These are phyloP conservation scores for Graphiopsis chlorocephala DNA, from an alignment of 2,329 filamentous ascomycete species.

Conservation along the genomic window DNA sequence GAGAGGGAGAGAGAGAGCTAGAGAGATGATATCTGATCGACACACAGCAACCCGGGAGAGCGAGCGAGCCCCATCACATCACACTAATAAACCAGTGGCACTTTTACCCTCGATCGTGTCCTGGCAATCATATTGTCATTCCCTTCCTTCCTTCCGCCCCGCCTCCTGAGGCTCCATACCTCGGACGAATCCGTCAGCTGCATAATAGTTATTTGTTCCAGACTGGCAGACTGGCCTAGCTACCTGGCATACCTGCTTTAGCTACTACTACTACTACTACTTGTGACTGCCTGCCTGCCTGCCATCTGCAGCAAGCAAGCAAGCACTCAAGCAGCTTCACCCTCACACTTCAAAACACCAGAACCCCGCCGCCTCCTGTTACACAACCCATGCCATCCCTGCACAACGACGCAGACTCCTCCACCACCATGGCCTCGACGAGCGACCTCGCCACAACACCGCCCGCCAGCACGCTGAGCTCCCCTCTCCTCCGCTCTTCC, in stretches of 20 bases:
- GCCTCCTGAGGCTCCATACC: background rate
- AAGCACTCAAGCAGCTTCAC: background rate
- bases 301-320: background rate
- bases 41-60: background rate
- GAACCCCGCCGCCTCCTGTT: background rate
- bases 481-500: constrained; percentile 43
- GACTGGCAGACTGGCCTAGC: background rate
- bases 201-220: background rate
- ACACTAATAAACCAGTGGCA: background rate
- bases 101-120: background rate
- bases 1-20: background rate
- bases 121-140: background rate
- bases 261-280: too few relatives aligned
- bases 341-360: constrained; percentile 2
- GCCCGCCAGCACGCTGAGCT: constrained; percentile 28
- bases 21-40: background rate
- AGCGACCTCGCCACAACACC: constrained; percentile 20
- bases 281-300: background rate
- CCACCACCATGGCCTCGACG: constrained; percentile 19
- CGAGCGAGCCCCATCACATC: background rate
- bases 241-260: background rate
- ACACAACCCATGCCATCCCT: constrained; percentile 6
- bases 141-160: background rate
- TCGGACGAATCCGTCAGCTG: background rate
- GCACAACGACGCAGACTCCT: background rate